Base-by-base conservation (phyloP, 2,329 filamentous ascomycete species). In the Colletotrichum eremochloae region DNA sequence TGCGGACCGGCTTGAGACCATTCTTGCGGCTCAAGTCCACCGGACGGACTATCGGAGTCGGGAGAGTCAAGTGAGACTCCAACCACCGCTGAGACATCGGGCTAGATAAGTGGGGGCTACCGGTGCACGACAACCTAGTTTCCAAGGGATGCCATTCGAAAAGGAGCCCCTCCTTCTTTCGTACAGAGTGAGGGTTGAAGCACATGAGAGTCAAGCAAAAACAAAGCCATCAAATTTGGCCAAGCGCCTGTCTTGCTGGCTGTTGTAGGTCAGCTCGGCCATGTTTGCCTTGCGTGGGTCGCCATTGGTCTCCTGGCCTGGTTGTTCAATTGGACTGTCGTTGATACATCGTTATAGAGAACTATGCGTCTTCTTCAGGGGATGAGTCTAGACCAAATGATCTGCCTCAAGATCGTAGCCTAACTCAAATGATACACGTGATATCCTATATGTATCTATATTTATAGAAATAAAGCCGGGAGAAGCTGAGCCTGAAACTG, bases 181-280 rank as follows among this genome's bases (percentile, higher is more conserved):
- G 12, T 14, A 18, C 38, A 29, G 1, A 29, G n/a, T 11, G n/a
- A 12, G 11, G 15, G 15, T 5, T 11, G 14, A 53, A 14, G 24
- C 61, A 53, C n/a, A 18, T 52, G 36, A 53, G 33, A 20, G 15
- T 53, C 33, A 63, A 40, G 33, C 61, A 63, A 42, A 40, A 63
- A 40, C 61, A 53, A 53, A 53, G 6, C 15, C 14, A 31, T 40
- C 36, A 24, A 15, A 42, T 20, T 8, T 24, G 36, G 40, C 8
- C 33, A n/a, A 42, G 33, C 15, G 24, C 36, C 38, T 42, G n/a
- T 53, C 33, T 52, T 20, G 36, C 18, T 40, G 52, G 5, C 18
- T n/a, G 15, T 58, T 42, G 3, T 53, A 15, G 20, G 14, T 9
- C 11, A 15, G 1, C 48, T 53, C 29, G 9, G 15, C 24, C 11